These are phyloP conservation scores for Malassezia furfur DNA, from an alignment of 1,284 basidiomycete species.

Conservation along the genomic window DNA sequence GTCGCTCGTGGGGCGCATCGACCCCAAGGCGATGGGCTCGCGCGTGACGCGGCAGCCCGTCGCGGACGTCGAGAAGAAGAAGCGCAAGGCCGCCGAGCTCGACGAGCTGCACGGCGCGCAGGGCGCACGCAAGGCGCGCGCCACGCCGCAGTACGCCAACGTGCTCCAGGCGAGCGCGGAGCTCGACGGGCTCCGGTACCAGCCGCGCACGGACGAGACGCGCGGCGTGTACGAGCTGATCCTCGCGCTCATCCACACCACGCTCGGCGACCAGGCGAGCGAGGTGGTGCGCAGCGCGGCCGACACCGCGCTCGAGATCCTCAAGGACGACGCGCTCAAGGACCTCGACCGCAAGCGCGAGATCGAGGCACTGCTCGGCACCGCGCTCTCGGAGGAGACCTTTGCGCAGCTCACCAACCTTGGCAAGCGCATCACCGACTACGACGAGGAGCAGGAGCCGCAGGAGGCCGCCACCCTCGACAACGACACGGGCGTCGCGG, in stretches of 20 bases:
- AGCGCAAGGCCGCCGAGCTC: conserved; percentile 50
- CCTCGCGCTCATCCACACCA: conserved; percentile 59
- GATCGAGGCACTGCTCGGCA: conserved; percentile 69
- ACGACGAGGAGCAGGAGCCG: conserved; percentile 57
- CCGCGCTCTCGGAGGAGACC: conserved; percentile 59
- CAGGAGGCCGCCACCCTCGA: conserved; percentile 65
- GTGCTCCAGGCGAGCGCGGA: conserved; percentile 59
- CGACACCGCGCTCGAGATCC: conserved; percentile 75
- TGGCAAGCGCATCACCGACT: conserved; percentile 94
- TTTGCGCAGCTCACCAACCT: conserved; percentile 80
- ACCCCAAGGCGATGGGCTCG: conserved; percentile 85
- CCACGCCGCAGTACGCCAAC: conserved; percentile 25
- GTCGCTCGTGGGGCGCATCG: conserved; percentile 79
- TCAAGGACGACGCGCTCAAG: conserved; percentile 82
- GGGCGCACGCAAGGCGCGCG: conserved; percentile 16
- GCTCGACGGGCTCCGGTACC: conserved; percentile 82
- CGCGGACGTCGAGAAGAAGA: conserved; percentile 91
- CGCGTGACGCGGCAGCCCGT: conserved; percentile 71
- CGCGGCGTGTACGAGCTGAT: conserved; percentile 89
- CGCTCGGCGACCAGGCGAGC: conserved; percentile 84
- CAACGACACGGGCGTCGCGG: conserved; percentile 54
- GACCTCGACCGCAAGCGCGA: conserved; percentile 98
- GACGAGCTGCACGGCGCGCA: conserved; percentile 23
- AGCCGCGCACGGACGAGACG: conserved; percentile 85
- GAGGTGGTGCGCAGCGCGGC: conserved; percentile 90